These are phyloP conservation scores for Orbilia javanica DNA, from an alignment of 2,329 filamentous ascomycete species.

Conservation along the genomic window DNA sequence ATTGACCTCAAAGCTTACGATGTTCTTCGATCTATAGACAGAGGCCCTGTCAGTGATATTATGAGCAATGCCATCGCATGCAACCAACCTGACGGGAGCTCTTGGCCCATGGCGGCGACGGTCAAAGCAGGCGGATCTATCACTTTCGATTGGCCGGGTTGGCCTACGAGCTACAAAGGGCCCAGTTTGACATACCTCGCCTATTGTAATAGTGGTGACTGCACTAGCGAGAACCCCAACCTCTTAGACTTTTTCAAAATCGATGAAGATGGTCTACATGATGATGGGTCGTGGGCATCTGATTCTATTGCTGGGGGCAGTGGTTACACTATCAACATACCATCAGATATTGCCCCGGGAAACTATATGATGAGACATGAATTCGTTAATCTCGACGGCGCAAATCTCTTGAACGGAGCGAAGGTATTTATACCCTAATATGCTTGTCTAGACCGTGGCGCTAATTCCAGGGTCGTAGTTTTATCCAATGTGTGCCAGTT, in stretches of 20 bases:
- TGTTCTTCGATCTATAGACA: background rate
- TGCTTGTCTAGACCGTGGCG: no score
- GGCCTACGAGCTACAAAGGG: constrained; percentile 35
- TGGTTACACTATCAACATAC: constrained; percentile 26
- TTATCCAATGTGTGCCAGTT: constrained; percentile 38
- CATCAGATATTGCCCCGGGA: constrained; percentile 24
- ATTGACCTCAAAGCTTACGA: background rate
- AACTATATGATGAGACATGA: constrained; percentile 45
- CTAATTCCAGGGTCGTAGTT: constrained; percentile 5
- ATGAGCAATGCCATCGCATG: constrained; percentile 39
- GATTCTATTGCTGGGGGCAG: constrained; percentile 20
- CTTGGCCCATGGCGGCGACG: constrained; percentile 28
- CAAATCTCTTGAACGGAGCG: constrained; percentile 24
- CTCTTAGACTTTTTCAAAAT: constrained; percentile 48
- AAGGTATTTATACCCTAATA: background rate
- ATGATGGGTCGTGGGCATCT: constrained; percentile 36
- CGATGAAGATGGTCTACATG: constrained; percentile 30
- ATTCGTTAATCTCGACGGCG: constrained; percentile 31
- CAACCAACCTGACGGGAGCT: constrained; percentile 34
- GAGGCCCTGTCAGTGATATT: constrained; percentile 33
- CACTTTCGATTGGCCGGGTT: constrained; percentile 30
- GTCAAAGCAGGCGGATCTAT: constrained; percentile 31
- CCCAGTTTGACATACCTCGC: constrained; percentile 48
- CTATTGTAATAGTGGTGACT: constrained; percentile 29
- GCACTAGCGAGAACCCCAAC: constrained; percentile 21